These are phyloP conservation scores for Lipomyces sp. DNA, from an alignment of 805 yeast genomes.

Conservation along the genomic window DNA sequence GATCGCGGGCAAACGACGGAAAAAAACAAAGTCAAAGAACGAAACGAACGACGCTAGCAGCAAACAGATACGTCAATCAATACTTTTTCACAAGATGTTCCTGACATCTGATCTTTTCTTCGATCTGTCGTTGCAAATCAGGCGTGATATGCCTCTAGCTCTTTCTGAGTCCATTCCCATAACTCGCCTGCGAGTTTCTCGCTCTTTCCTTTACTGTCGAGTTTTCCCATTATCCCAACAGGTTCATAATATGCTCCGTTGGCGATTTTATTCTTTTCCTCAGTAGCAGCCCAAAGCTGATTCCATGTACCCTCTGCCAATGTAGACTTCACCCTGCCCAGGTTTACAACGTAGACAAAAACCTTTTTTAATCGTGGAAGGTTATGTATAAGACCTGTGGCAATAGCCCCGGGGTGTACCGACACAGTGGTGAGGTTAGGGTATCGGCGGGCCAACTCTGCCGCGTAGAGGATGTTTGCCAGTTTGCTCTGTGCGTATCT, in stretches of 20 bases:
- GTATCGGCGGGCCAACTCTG: slow-evolving; percentile 14
- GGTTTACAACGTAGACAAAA: not conserved
- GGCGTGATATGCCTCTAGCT: not conserved
- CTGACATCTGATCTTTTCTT: too few species aligned
- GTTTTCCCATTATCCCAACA: slow-evolving; percentile 6
- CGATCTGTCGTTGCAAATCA: too few species aligned
- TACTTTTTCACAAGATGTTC: too few species aligned
- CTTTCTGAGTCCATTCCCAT: slow-evolving; percentile 16
- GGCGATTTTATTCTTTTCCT: not conserved
- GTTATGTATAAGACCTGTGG: slow-evolving; percentile 11
- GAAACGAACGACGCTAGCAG: too few species aligned
- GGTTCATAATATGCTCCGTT: slow-evolving; percentile 14
- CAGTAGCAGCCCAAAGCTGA: slow-evolving; percentile 13
- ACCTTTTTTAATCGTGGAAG: not conserved
- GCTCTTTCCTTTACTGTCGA: not conserved
- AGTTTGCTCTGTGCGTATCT: slow-evolving; percentile 23
- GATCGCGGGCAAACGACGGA: too few species aligned
- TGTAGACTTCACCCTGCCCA: not conserved
- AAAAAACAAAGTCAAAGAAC: too few species aligned
- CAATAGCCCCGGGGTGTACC: slow-evolving; percentile 18
- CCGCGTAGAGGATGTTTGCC: slow-evolving; percentile 21
- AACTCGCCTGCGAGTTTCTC: slow-evolving; percentile 3
- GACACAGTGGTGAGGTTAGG: slow-evolving; percentile 16
- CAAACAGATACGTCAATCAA: too few species aligned
- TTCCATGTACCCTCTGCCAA: slow-evolving; percentile 7